Evolutionary conservation across 2,329 filamentous ascomycete genomes (phyloP).

Genomic region (Phaeomoniella chlamydospora): DNA sequence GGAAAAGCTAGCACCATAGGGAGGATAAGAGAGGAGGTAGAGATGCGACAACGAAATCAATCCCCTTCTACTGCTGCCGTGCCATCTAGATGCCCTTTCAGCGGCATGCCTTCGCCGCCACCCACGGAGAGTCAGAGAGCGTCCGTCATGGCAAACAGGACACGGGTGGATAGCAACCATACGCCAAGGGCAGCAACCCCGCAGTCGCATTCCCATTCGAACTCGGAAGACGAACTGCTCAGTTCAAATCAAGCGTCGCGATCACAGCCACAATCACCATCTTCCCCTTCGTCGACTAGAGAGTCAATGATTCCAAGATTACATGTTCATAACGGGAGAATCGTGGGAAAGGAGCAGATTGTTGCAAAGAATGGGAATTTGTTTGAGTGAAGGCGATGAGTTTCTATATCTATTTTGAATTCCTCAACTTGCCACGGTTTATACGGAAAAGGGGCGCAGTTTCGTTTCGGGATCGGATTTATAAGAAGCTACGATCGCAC

Average conservation of each 20-base stretch:
- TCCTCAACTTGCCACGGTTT: too few relatives aligned
- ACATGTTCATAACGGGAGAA: slow-evolving; percentile 7
- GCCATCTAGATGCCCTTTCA: slow-evolving; percentile 6
- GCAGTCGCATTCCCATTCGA: neutral
- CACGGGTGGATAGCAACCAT: neutral
- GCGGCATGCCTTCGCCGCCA: slow-evolving; percentile 3
- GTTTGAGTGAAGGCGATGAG: slow-evolving; percentile 2
- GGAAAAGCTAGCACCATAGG: slow-evolving; percentile 4
- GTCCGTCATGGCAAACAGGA: neutral
- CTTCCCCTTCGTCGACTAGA: slow-evolving; percentile 1
- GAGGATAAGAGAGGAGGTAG: slow-evolving; percentile 6
- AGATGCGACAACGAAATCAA: neutral
- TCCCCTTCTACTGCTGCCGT: slow-evolving; percentile 4
- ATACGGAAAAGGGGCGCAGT: too few relatives aligned
- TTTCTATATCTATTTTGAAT: too few relatives aligned
- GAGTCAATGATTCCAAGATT: slow-evolving; percentile 6
- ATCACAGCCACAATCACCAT: slow-evolving; percentile 4
- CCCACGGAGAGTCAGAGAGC: slow-evolving; percentile 7
- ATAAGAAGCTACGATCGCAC: too few relatives aligned
- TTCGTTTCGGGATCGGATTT: too few relatives aligned
- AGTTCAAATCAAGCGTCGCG: neutral
- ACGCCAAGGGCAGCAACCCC: neutral
- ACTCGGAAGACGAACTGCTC: neutral
- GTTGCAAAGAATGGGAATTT: neutral
- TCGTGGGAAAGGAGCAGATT: slow-evolving; percentile 8